These are phyloP conservation scores for Megacollybia platyphylla DNA, from an alignment of 1,284 basidiomycete species.

Conservation along the genomic window DNA sequence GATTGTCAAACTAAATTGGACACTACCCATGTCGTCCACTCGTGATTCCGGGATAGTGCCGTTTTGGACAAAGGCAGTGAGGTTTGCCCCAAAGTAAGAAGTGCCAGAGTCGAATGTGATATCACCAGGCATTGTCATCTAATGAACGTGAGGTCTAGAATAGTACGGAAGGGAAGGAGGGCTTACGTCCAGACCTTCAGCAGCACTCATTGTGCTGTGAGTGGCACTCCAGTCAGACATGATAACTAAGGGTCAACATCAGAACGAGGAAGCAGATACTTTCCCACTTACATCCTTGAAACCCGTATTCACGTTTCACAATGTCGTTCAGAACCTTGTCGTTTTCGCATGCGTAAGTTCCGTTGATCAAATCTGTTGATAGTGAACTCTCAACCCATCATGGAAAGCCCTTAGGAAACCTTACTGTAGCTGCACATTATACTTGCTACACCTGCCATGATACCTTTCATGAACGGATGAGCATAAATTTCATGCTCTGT, in stretches of 20 bases:
- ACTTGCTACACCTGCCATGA: conserved; percentile 65
- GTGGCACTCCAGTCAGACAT: conserved; percentile 62
- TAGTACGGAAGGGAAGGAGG: not conserved
- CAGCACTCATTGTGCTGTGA: conserved; percentile 39
- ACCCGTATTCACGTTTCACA: conserved; percentile 70
- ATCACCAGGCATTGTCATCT: conserved; percentile 72
- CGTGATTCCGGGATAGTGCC: conserved; percentile 55
- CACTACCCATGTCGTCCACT: conserved; percentile 50
- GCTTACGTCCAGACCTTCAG: conserved; percentile 57
- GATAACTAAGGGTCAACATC: conserved; percentile 20
- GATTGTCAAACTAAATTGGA: not conserved
- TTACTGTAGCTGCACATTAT: conserved; percentile 69
- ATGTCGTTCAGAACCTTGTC: conserved; percentile 64
- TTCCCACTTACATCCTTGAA: conserved; percentile 51
- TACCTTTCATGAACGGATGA: conserved; percentile 59
- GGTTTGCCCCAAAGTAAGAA: conserved; percentile 47
- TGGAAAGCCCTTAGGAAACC: conserved; percentile 7
- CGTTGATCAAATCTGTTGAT: conserved; percentile 49
- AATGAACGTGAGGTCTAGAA: not conserved
- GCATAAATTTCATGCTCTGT: conserved; percentile 69
- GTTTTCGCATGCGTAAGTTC: conserved; percentile 72
- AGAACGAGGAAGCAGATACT: not conserved
- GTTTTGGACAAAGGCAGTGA: conserved; percentile 57
- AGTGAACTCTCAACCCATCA: not conserved
- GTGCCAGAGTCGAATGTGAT: conserved; percentile 36